Evolutionary conservation across 352 stramenopile species (phyloP), one percentile per base, ranked within the genome.

Genomic region (Pythium pyrilobum): DNA sequence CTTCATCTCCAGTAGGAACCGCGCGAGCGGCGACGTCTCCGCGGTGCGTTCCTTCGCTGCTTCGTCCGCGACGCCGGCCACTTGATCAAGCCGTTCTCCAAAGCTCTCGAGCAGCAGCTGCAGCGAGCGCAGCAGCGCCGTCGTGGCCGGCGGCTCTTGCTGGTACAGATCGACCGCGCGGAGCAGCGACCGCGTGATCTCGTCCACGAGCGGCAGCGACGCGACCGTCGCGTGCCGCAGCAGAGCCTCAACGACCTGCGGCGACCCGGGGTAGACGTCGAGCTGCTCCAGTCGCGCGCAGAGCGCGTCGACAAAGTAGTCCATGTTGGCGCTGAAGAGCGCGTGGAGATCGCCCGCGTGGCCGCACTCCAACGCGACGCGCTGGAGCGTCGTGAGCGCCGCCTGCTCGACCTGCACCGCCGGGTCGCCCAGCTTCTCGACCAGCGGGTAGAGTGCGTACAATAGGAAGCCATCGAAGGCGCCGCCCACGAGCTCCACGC

Each of bases 291-390:
- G 73, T 12, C 82, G 80, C 29, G 67, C 65, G 40, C 77, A 88
- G 43, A 95, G 61, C 1, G 82, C 68, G 60, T 95, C 85, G 18
- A 93, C 77, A 52, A 95, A 90, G 55, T 95, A 95, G 60, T 95
- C 85, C 80, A 92, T 92, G 44, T 92, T 95, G 46, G 61, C 59
- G 43, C 87, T 71, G 21, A 92, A 86, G 36, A 92, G 68, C 18
- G 60, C 64, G 38, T 88, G 77, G 33, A 90, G 54, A 34, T 62
- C 51, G 8, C 38, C 45, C 8, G 53, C 53, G 25, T 87, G 81
- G 15, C 66, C 74, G 18, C 74, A 81, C 27, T 76, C 71, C 39
- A 72, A 85, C 31, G 77, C 80, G 18, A 95, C 59, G 29, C 81
- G 89, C 20, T 77, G 58, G 13, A 95, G 62, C n/a, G 81, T 70